Evolutionary conservation across 345 rosid species (phyloP).

Genomic region (Citrus reticulata): DNA sequence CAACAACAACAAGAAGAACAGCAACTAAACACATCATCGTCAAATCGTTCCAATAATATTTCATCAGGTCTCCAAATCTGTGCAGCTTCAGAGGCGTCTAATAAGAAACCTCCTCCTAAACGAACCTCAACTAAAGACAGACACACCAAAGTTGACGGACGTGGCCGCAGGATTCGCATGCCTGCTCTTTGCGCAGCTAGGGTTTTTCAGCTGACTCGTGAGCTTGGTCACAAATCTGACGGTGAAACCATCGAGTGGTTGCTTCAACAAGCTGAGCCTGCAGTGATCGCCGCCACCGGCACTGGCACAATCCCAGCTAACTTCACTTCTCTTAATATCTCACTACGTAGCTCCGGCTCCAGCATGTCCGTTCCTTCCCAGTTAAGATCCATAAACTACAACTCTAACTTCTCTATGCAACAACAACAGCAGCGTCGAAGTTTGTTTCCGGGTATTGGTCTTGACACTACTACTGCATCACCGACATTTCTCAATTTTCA

Average conservation of each 20-base stretch:
- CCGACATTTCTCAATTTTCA: constrained; percentile 68
- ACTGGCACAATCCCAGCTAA: constrained; percentile 98
- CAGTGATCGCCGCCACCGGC: constrained; percentile 96
- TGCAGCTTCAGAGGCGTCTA: constrained; percentile 27
- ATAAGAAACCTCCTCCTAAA: constrained; percentile 75
- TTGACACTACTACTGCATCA: constrained; percentile 35
- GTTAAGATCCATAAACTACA: constrained; percentile 55
- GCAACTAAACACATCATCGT: constrained; percentile 10
- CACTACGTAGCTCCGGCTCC: constrained; percentile 88
- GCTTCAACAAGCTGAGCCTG: constrained; percentile 97
- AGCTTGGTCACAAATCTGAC: constrained; percentile 90
- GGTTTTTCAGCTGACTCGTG: constrained; percentile 91
- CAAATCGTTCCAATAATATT: constrained; percentile 26
- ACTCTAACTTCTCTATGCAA: constrained; percentile 53
- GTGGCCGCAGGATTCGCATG: constrained; percentile 97
- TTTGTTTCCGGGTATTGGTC: constrained; percentile 55
- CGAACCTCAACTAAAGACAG: constrained; percentile 90
- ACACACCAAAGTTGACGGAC: constrained; percentile 94
- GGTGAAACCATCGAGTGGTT: constrained; percentile 99
- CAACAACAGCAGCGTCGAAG: constrained; percentile 51
- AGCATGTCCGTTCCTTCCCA: constrained; percentile 87
- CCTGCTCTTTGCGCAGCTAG: constrained; percentile 99
- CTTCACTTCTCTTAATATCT: constrained; percentile 87
- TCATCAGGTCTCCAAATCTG: constrained; percentile 35
- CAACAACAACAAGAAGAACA: constrained; percentile 1